Conservation (phyloP, 176 grass and related monocot genomes). For the Triticum monococcum region DNA sequence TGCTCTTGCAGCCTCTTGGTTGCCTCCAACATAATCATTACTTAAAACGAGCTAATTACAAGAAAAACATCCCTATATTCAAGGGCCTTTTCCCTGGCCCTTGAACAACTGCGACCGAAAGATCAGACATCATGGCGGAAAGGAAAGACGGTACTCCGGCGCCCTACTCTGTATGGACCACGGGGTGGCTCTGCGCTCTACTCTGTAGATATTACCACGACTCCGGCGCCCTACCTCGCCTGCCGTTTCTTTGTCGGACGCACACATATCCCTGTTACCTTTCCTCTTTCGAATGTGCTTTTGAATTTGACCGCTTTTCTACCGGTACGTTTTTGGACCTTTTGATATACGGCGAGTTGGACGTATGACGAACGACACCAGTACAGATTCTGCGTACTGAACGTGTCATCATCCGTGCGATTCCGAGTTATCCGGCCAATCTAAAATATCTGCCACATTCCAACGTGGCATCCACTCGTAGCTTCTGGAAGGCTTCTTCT, state of each 20-base stretch:
- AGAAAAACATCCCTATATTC: too few relatives aligned
- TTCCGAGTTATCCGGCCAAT: conserved; percentile 4
- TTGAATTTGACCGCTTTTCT: conserved; percentile 14
- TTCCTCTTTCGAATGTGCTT: conserved; percentile 19
- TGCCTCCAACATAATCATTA: too few relatives aligned
- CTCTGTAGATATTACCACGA: neutral
- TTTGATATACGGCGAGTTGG: neutral
- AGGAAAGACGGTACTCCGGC: neutral
- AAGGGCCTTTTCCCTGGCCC: too few relatives aligned
- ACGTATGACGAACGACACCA: neutral
- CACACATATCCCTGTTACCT: neutral
- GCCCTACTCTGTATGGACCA: too few relatives aligned
- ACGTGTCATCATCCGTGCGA: neutral
- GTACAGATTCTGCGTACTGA: neutral
- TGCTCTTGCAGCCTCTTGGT: too few relatives aligned
- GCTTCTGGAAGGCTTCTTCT: neutral
- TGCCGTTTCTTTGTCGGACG: neutral
- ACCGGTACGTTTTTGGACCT: neutral
- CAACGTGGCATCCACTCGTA: conserved; percentile 11
- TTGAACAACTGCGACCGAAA: neutral
- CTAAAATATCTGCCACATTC: conserved; percentile 10
- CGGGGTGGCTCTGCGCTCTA: neutral
- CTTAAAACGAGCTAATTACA: too few relatives aligned
- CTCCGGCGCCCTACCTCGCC: neutral
- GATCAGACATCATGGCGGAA: conserved; percentile 17